Evolutionary conservation across 208 protist species (phyloP), one percentile per base, ranked within the genome.

Genomic region (Leishmania lainsoni): DNA sequence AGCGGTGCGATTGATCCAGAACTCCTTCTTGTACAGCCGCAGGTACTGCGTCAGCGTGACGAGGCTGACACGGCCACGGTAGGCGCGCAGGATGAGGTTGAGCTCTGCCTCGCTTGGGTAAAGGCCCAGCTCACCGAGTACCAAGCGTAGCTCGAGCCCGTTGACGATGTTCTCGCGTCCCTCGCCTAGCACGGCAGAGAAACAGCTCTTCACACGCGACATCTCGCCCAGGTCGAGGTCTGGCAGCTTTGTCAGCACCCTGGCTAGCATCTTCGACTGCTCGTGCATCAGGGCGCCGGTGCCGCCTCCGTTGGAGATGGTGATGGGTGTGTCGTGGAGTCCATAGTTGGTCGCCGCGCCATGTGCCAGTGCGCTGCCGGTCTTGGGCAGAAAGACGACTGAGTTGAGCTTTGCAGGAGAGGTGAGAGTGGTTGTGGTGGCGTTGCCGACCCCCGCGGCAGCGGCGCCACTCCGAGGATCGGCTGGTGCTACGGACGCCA

Each of bases 1-100:
- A 45, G 76, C 69, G 69, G 71, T 26, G 52, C 51, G 65, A 29
- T 83, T 81, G 17, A 80, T 17, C 75, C 89, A 84, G 75, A 81
- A 94, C 61, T 93, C 83, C 58, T 89, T 82, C 86, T 97, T 97
- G 86, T 94, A 95, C 70, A 97, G 95, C 22, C 91, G 90, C 59
- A 97, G 86, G 86, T 94, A 97, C n/a, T 88, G 76, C 66, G 86
- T 89, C 2, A 97, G 80, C 48, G 85, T 83, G 5, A 86, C 84
- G 68, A 96, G 82, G 78, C 85, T 95, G n/a, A 97, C 81, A 29
- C 89, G 91, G 26, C 80, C 76, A n/a, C 91, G 89, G 79, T 83
- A 91, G 35, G 87, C 87, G 32, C 85, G 69, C 20, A 97, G 84
- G 22, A 95, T 63, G 29, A 96, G 74, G 26, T 78, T 39, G n/a